A percentile compares a stretch with the other conserved stretches of the same genome.
Evolutionary conservation across 1,139 yeast species (phyloP).

Genomic region (Geotrichum bryndzae): DNA sequence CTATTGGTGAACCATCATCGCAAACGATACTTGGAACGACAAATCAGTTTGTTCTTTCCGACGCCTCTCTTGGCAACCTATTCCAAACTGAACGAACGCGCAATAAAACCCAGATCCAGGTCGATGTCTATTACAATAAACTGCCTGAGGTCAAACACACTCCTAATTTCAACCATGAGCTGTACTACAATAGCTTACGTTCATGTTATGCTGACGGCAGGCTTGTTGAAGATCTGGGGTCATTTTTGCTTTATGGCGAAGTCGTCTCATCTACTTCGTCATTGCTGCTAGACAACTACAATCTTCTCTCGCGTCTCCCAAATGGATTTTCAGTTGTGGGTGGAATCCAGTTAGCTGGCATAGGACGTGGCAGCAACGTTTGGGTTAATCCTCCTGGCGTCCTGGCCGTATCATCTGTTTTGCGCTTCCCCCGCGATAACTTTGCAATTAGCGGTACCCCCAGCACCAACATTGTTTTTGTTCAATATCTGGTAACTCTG

Average conservation of each 20-base stretch:
- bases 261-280: constrained; percentile 85
- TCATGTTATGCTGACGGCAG: constrained; percentile 29
- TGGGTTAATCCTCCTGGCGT: constrained; percentile 97
- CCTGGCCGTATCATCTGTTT: constrained; percentile 68
- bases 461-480: constrained; percentile 42
- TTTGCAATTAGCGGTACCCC: constrained; percentile 18
- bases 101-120: constrained; percentile 24
- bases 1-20: background rate
- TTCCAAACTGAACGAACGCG: background rate
- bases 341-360: constrained; percentile 78
- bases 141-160: constrained; percentile 45
- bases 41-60: background rate
- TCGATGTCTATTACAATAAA: constrained; percentile 42
- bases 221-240: constrained; percentile 45
- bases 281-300: constrained; percentile 65
- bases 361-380: constrained; percentile 90
- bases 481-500: constrained; percentile 78
- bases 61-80: background rate
- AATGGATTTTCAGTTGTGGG: constrained; percentile 68
- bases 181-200: constrained; percentile 48
- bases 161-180: constrained; percentile 63
- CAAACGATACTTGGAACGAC: background rate
- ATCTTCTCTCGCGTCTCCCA: constrained; percentile 54
- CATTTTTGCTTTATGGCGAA: constrained; percentile 68
- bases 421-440: constrained; percentile 54